Base-by-base conservation (phyloP, 202 grass and related monocot genomes). In the Setaria italica region DNA sequence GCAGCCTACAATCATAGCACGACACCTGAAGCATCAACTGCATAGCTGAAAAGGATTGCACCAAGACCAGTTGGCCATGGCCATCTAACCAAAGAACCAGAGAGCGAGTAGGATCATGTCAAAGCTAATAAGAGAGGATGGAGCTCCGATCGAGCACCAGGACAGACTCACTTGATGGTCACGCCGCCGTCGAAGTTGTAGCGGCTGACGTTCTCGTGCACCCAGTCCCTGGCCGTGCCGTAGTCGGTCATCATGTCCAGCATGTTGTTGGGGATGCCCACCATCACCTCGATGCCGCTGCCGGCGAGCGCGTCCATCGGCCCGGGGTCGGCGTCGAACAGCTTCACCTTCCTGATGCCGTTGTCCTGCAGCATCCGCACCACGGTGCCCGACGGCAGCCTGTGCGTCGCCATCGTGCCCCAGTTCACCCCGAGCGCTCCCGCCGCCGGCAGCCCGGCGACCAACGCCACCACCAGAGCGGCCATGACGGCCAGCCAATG, bases 111-210 rank as follows among this genome's bases (percentile, higher is more conserved):
- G 14, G 71, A 74, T 74, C 48, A 54, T 74, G 14, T 20, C 13
- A 0, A 55, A 20, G 30, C 48, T 35, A 35, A 19, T 3, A 21
- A 17, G 43, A 50, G 9, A 5, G 12, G 12, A 54, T n/a, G 34
- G 46, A 80, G 78, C 63, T 34, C 34, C 8, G 16, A 3, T 56
- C 5, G 41, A 29, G 6, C 14, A 11, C 3, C 2, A 19, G 33
- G 39, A 41, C 39, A 46, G 43, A 89, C 95, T 98, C 66, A 99
- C 96, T 95, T 94, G 80, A 99, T 94, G 59, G 78, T 91, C 6
- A 94, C 93, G 46, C 96, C 93, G 51, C 96, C 96, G 72, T 91
- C 70, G 83, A 95, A 99, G 86, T 77, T 87, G 82, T 99, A 96
- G 0, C 72, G 30, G 72, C 89, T 91, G 53, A 99, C 88, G 79